phyloP scores from a whole-genome alignment of 2,329 filamentous ascomycete genomes.

The Aspergillus quadrilineatus region DNA sequence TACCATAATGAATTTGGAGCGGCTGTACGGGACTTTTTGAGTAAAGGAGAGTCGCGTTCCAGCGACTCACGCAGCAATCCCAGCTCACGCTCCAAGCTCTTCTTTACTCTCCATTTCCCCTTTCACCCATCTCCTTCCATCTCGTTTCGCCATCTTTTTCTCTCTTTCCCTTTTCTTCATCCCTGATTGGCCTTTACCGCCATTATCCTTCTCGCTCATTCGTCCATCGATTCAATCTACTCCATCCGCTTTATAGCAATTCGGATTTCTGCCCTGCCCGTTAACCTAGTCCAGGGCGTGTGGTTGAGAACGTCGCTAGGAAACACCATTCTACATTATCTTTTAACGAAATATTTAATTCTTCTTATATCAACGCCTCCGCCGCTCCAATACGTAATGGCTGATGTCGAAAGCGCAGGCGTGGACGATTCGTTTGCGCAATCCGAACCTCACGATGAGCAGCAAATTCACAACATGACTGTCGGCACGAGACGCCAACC shows the following conservation, averaged over 20 bases:
- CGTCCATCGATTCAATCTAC: background rate
- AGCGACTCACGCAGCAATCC: conserved; percentile 6
- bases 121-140: conserved; percentile 14
- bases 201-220: conserved; percentile 1
- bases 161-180: background rate
- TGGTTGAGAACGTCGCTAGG: background rate
- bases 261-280: background rate
- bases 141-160: conserved; percentile 8
- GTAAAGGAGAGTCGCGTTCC: background rate
- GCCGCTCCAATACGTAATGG: conserved; percentile 27
- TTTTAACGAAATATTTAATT: background rate
- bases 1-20: background rate
- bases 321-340: background rate
- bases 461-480: conserved; percentile 39
- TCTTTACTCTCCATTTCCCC: background rate
- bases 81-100: background rate
- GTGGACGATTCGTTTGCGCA: conserved; percentile 38
- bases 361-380: background rate
- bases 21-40: background rate
- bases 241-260: conserved; percentile 8
- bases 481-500: conserved; percentile 60
- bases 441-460: conserved; percentile 39
- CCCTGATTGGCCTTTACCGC: background rate
- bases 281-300: conserved; percentile 1
- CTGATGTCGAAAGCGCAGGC: conserved; percentile 33